Conservation (phyloP, 805 yeast genomes). For the Yarrowia bubula region DNA sequence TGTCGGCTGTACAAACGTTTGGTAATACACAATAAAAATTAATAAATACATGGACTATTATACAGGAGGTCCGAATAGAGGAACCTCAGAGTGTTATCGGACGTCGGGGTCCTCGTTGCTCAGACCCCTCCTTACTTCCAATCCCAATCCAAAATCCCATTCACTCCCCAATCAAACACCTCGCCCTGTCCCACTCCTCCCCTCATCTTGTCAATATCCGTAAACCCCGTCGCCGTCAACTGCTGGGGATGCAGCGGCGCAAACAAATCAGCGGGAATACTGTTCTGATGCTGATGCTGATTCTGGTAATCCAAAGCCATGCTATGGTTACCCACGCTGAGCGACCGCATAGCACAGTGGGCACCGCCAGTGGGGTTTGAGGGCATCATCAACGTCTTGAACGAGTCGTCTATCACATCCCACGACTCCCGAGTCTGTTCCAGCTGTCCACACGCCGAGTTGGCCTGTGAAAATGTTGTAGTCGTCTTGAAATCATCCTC, state of each 20-base stretch:
- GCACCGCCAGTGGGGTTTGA: not conserved
- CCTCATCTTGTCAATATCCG: constrained; percentile 20
- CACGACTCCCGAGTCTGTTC: constrained; percentile 7
- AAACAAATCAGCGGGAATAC: not conserved
- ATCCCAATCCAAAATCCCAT: constrained; percentile 22
- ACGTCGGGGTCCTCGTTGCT: too few relatives aligned
- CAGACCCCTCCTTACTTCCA: constrained; percentile 2
- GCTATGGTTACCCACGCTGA: constrained; percentile 6
- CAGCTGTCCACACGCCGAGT: constrained; percentile 21
- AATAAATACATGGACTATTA: too few relatives aligned
- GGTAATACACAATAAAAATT: not conserved
- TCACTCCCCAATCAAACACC: constrained; percentile 17
- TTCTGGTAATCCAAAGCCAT: not conserved
- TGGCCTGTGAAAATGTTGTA: not conserved
- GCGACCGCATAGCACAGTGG: not conserved
- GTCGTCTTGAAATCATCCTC: constrained; percentile 19
- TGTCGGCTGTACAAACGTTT: not conserved
- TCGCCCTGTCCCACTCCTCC: not conserved
- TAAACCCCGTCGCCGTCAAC: constrained; percentile 15
- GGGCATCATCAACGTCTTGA: constrained; percentile 14
- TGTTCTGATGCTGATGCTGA: not conserved
- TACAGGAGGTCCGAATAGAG: too few relatives aligned
- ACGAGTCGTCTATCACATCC: constrained; percentile 20
- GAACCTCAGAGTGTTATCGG: too few relatives aligned
- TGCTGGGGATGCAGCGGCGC: constrained; percentile 24